These are phyloP conservation scores for Cystobasidium onofrii DNA, from an alignment of 768 basidiomycete genomes.

Conservation along the genomic window DNA sequence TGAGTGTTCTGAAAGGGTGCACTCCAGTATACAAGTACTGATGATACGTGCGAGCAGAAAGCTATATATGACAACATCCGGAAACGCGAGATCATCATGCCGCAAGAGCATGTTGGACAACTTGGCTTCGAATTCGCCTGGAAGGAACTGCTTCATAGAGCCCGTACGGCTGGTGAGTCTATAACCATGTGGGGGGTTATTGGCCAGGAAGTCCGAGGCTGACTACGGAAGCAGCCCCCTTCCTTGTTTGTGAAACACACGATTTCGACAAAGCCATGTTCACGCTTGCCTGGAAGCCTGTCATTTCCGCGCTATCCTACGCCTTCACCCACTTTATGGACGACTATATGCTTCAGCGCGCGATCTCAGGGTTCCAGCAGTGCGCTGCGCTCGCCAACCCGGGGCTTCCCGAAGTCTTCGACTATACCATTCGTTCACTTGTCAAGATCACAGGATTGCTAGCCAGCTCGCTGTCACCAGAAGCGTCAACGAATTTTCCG, in stretches of 20 bases:
- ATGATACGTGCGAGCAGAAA: conserved; percentile 52
- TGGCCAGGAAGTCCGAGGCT: not conserved
- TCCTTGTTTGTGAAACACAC: conserved; percentile 69
- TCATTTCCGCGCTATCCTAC: conserved; percentile 87
- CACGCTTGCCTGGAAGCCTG: conserved; percentile 79
- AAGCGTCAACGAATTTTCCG: conserved; percentile 59
- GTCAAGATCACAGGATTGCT: conserved; percentile 84
- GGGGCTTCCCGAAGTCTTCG: conserved; percentile 86
- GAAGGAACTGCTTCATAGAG: conserved; percentile 82
- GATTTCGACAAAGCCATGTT: conserved; percentile 89
- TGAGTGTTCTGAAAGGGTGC: conserved; percentile 46
- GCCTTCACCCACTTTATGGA: conserved; percentile 95
- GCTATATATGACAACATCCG: conserved; percentile 88
- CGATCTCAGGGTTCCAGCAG: conserved; percentile 92
- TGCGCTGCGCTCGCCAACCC: conserved; percentile 88
- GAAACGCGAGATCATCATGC: conserved; percentile 90
- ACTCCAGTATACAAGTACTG: conserved; percentile 9
- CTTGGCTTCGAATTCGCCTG: conserved; percentile 98
- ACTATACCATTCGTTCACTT: conserved; percentile 85
- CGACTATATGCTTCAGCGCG: conserved; percentile 88
- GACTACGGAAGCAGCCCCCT: conserved; percentile 50
- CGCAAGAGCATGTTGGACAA: conserved; percentile 92
- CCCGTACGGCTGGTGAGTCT: conserved; percentile 50
- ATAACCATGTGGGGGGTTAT: too few relatives aligned
- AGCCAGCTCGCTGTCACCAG: conserved; percentile 56